Base-by-base conservation (phyloP, 257 asterid genomes). In the Anisodus acutangulus region DNA sequence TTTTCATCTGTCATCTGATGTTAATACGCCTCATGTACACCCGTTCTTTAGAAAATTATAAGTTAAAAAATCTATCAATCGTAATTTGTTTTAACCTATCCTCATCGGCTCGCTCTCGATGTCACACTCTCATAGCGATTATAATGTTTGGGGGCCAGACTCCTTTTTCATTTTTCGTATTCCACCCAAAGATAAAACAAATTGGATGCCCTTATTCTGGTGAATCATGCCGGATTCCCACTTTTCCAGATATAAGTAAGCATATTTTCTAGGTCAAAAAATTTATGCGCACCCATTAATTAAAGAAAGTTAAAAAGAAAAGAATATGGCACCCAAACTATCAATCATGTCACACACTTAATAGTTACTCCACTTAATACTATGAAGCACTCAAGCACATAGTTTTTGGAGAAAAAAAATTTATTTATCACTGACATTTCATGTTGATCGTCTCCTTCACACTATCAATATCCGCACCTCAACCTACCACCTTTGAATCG, bases 211-310 rank as follows among this genome's bases (percentile, higher is more conserved):
- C 62, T 74, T 47, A 74, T 49, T 12, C 11, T 22, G 12, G 62
- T 74, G 81, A 19, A 74, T 49, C 81, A 74, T 49, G 43, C 45
- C 10, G 59, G 62, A 49, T 74, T 11, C 81, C 81, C 81, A 76
- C 81, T 76, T 76, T 76, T 22, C 22, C 12, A 51, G 45, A 51
- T 59, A 76, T 76, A 41, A 2, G 63, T 15, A 57, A 57, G 63
- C 63, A 57, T 17, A 57, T 76, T 19, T 71, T 76, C 13, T 76
- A 76, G 59, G 45, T 51, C 81, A 74, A 76, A 76, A 35, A 51
- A 49, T 11, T 68, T 49, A 76, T 76, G 81, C 81, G 45, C 81
- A 76, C 81, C 45, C 62, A 22, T 22, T 22, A 22, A 76, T 76
- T 6, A 76, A 76, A 51, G 12, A 49, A 76, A 51, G 37, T 22